Evolutionary conservation across 148 eudicot species (phyloP).

Genomic region (Vaccinium darrowii): DNA sequence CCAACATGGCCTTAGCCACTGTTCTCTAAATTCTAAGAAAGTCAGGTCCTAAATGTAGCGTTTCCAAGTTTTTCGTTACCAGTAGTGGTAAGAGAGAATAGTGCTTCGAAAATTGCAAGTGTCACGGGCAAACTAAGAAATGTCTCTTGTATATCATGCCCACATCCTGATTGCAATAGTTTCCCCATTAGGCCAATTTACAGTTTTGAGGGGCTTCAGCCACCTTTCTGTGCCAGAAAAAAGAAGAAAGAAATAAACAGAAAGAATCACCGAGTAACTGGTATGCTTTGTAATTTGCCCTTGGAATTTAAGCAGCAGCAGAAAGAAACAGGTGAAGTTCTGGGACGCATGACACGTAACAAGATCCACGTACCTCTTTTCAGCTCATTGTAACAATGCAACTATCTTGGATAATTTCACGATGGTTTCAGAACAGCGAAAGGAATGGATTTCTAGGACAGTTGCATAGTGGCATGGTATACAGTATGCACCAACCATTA

Average conservation of each 20-base stretch:
- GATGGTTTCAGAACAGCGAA: background rate
- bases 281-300: background rate
- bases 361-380: background rate
- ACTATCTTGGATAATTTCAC: background rate
- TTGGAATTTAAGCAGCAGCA: background rate
- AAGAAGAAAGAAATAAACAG: background rate
- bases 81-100: no score
- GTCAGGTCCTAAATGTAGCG: no score
- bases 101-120: background rate
- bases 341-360: background rate
- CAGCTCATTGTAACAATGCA: background rate
- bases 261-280: background rate
- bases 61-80: no score
- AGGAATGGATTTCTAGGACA: background rate
- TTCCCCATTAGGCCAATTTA: background rate
- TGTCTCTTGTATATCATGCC: background rate
- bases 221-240: background rate
- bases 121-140: background rate
- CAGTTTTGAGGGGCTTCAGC: background rate
- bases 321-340: background rate
- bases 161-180: background rate
- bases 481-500: background rate
- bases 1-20: no score
- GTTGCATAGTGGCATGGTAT: background rate
- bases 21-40: no score